Conservation (phyloP, 2,329 filamentous ascomycete genomes). For the Capronia americana region DNA sequence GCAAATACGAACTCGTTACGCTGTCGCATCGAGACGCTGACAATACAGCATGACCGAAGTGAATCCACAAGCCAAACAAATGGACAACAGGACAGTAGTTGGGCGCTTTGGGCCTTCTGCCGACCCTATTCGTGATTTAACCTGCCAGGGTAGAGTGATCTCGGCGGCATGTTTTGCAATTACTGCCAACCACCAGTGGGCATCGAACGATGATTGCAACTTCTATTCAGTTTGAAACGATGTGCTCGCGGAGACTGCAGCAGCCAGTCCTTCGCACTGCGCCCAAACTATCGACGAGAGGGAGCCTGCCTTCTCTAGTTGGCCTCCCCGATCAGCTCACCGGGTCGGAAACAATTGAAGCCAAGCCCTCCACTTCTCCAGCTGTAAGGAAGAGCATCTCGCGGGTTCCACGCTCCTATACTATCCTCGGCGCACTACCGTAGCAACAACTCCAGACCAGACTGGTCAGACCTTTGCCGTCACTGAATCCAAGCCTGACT, state of each 20-base stretch:
- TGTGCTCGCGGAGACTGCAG: background rate
- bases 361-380: background rate
- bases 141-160: background rate
- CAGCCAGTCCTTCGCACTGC: too few species aligned
- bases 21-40: conserved; percentile 13
- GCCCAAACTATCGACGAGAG: too few species aligned
- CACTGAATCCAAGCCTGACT: background rate
- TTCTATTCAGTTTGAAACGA: background rate
- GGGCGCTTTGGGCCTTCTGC: conserved; percentile 17
- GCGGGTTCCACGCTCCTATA: background rate
- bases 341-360: background rate
- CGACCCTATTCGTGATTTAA: conserved; percentile 13
- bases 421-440: background rate
- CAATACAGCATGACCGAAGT: background rate
- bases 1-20: conserved; percentile 15
- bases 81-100: background rate
- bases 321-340: background rate
- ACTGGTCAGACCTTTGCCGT: background rate
- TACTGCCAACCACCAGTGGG: background rate
- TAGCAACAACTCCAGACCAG: background rate
- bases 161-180: background rate
- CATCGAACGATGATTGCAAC: background rate
- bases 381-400: background rate
- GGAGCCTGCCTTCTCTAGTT: background rate
- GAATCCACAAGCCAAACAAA: background rate